Base-by-base conservation (phyloP, 352 stramenopile species). In the Globisporangium polare region DNA sequence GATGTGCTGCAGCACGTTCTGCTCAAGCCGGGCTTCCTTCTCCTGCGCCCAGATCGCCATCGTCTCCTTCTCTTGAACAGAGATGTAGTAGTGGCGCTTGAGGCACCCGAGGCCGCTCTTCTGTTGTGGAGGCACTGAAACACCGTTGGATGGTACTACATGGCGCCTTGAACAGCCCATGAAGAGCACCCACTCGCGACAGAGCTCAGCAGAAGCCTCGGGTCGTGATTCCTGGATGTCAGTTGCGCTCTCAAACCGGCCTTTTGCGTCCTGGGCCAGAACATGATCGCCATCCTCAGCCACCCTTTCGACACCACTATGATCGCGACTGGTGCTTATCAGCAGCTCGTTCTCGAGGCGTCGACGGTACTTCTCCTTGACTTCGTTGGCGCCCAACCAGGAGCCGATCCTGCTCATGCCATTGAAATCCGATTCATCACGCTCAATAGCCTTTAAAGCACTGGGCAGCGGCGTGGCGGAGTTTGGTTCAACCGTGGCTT, bases 41-140 rank as follows among this genome's bases (percentile, higher is more conserved):
- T 74, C 77, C 27, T 87, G 77, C 8, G 72, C 75, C 85, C 82
- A 94, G 5, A 65, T 65, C 0, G 63, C 75, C 82, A 92, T 84
- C 17, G 60, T 57, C 33, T 65, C 37, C 45, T 91, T 87, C 60
- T 94, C 85, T 9, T 84, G 59, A 6, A 69, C 49, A 0, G 82
- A 94, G 52, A 92, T 80, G 53, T 86, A 92, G 65, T 91, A 89
- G 39, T 92, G 85, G 0, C 85, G 80, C 57, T 84, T 81, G 8
- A 87, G 64, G 52, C 85, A 94, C 0, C 74, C 82, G 2, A 89
- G 65, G 2, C 77, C 76, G 43, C 73, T 57, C 6, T 68, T 67
- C 15, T 63, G 64, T 26, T 42, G 59, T 3, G 49, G 53, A 27
- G 50, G 46, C 1, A 63, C 63, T 15, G 26, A 62, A 7, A 41